Evolutionary conservation across 257 asterid species (phyloP).

Genomic region (Jaltomata sinuosa): DNA sequence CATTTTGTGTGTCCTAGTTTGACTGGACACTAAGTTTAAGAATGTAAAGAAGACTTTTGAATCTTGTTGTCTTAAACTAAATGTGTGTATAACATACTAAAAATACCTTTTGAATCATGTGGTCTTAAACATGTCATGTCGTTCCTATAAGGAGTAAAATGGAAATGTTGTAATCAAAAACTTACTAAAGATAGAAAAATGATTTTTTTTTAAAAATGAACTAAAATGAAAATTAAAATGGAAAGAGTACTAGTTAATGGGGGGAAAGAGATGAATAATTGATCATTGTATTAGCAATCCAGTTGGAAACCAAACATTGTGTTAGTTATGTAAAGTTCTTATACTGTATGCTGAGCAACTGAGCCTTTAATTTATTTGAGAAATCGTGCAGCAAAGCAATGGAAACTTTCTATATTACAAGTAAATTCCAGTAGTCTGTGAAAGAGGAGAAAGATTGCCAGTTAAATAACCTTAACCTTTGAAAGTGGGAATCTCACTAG

Average conservation of each 20-base stretch:
- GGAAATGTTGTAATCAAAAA: neutral
- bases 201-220: neutral
- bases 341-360: neutral
- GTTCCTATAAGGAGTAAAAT: neutral
- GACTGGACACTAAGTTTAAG: neutral
- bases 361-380: neutral
- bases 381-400: neutral
- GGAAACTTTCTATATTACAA: neutral
- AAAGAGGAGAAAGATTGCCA: neutral
- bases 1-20: neutral
- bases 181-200: neutral
- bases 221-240: neutral
- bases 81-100: neutral
- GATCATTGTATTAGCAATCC: neutral
- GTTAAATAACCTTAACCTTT: neutral
- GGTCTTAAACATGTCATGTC: neutral
- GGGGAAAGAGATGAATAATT: neutral
- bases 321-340: neutral
- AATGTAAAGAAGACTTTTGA: too few species aligned
- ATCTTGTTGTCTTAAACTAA: neutral
- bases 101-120: neutral
- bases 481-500: neutral
- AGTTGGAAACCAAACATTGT: neutral
- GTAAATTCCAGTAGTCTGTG: neutral
- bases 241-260: neutral